Evolutionary conservation across 176 grass and related monocot species (phyloP), one percentile per base, ranked within the genome.

Genomic region (Elymus sibiricus): DNA sequence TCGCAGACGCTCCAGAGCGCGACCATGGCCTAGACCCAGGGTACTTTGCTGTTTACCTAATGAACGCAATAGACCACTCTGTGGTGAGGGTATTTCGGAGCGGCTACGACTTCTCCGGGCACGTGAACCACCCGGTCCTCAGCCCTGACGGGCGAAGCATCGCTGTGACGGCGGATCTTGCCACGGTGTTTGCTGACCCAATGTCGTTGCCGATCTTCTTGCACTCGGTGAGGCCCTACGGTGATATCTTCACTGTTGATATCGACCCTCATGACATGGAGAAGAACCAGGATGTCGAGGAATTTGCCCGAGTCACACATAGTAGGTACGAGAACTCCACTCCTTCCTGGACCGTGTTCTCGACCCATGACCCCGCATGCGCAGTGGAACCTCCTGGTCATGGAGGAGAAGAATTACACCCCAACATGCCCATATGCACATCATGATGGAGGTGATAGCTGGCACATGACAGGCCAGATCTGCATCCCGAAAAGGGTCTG

Each of bases 381-480:
- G 2, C 28, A 40, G 49, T 90, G 89, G 89, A 90, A 79, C 22
- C 19, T 58, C 38, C 29, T 67, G 5, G 62, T 84, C 16, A 40
- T 15, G 53, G 27, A 74, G 27, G 70, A n/a, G 0, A 29, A 29
- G 29, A 11, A 13, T 5, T 87, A 53, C 40, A 80, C 5, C 14
- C 78, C 78, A 2, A 29, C 42, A 5, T 87, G 85, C 69, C 85
- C 86, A 22, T 75, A 81, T 42, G 40, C 40, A 6, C 10, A 86
- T 8, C 68, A n/a, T 14, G 58, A 86, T 12, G 77, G 85, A 24
- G 85, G 85, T 21, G 85, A 87, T 61, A 80, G 64, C 8, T 81
- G 64, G 75, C 84, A 86, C 60, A 86, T 86, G 84, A 86, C 75
- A 12, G 84, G 84, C 6, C 75, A 86, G 62, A 64, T 86, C 22